These are phyloP conservation scores for Cystofilobasidium macerans DNA, from an alignment of 768 basidiomycete species.

Conservation along the genomic window DNA sequence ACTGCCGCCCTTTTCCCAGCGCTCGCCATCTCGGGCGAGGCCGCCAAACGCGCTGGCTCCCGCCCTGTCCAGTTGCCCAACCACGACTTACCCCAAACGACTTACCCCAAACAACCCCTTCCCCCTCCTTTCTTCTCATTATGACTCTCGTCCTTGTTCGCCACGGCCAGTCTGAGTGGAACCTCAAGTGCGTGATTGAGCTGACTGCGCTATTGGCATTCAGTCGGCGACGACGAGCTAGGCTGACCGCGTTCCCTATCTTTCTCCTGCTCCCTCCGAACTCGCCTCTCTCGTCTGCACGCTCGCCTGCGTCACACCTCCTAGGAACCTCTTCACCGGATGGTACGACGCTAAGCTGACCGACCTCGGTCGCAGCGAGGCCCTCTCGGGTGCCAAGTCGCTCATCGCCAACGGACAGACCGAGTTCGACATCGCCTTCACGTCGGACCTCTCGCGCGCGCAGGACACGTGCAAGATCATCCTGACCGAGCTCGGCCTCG, in stretches of 20 bases:
- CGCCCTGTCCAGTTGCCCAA: too few relatives aligned
- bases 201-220: neutral
- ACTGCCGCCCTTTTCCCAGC: too few relatives aligned
- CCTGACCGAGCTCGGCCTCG: constrained; percentile 31
- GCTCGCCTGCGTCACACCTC: neutral
- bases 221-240: too few relatives aligned
- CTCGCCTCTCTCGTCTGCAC: too few relatives aligned
- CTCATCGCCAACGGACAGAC: constrained; percentile 7
- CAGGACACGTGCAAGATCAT: constrained; percentile 33
- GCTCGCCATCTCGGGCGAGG: too few relatives aligned
- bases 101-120: too few relatives aligned
- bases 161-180: constrained; percentile 6
- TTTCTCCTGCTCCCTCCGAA: neutral
- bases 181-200: neutral
- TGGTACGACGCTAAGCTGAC: constrained; percentile 9
- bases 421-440: constrained; percentile 28
- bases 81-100: too few relatives aligned
- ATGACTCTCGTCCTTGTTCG: constrained; percentile 4
- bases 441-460: constrained; percentile 31
- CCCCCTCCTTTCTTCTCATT: neutral
- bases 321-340: constrained; percentile 9
- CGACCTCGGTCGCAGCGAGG: constrained; percentile 2
- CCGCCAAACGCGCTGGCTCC: too few relatives aligned
- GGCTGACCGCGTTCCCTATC: neutral
- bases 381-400: constrained; percentile 6